Evolutionary conservation across 306 rosid genomes (phyloP).

Genomic region (Comarum palustre): DNA sequence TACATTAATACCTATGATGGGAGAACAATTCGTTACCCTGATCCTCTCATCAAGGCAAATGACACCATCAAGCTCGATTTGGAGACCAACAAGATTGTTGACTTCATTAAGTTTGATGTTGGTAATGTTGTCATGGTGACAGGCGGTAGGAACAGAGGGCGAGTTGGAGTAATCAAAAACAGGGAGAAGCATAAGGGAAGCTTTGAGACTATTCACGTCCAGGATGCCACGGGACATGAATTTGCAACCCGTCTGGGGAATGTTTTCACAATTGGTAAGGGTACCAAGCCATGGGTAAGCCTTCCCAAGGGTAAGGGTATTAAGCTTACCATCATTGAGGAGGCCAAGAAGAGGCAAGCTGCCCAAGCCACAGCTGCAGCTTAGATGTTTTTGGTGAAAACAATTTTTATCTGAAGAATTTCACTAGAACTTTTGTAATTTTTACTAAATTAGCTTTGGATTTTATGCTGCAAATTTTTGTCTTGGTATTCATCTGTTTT

Average conservation of each 20-base stretch:
- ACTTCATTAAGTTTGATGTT: conserved; percentile 74
- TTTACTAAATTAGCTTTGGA: background rate
- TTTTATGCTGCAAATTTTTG: conserved; percentile 10
- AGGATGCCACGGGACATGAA: conserved; percentile 76
- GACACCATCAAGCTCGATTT: conserved; percentile 73
- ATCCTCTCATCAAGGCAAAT: conserved; percentile 68
- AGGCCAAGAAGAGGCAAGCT: conserved; percentile 67
- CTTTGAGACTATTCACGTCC: conserved; percentile 71
- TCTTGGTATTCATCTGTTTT: background rate
- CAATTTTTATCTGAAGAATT: conserved; percentile 6
- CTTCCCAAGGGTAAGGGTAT: conserved; percentile 93
- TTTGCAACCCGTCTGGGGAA: conserved; percentile 68
- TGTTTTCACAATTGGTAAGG: conserved; percentile 71
- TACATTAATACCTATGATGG: conserved; percentile 78
- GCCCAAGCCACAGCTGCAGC: conserved; percentile 57
- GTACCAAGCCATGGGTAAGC: conserved; percentile 68
- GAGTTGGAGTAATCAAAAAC: conserved; percentile 80
- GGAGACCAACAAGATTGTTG: conserved; percentile 61
- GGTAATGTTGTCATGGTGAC: conserved; percentile 85
- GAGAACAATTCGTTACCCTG: conserved; percentile 81
- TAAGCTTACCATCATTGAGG: conserved; percentile 70
- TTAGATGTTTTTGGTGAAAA: conserved; percentile 16
- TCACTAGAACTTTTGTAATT: background rate
- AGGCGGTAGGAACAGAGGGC: conserved; percentile 73
- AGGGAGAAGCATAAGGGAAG: conserved; percentile 82